phyloP scores from a whole-genome alignment of 192 early-diverging fungal species.

The Dimargaris cristalligena region DNA sequence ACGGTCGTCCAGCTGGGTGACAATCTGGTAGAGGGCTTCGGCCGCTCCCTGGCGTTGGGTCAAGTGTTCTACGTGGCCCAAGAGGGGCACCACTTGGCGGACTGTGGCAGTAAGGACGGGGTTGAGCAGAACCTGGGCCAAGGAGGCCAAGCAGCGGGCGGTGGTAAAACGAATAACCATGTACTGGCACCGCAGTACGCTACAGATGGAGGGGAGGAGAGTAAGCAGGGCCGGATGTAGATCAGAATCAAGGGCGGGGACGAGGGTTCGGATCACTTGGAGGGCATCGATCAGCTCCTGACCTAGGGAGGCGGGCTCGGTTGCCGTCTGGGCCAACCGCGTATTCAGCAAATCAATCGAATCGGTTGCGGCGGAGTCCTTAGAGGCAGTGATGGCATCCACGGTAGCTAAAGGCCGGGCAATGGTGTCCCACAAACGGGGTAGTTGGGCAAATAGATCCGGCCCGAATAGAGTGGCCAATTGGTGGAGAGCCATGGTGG shows the following conservation, averaged over 20 bases:
- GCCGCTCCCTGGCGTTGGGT: constrained; percentile 72
- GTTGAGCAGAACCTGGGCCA: constrained; percentile 47
- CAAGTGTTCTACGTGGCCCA: constrained; percentile 50
- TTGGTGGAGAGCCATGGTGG: constrained; percentile 13
- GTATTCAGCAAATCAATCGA: constrained; percentile 7
- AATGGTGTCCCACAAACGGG: constrained; percentile 26
- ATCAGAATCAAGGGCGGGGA: constrained; percentile 29
- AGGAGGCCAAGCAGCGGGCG: constrained; percentile 54
- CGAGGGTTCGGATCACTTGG: constrained; percentile 48
- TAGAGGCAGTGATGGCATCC: not conserved
- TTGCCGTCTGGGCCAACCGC: not conserved
- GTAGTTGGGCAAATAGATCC: constrained; percentile 15
- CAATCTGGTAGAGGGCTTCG: constrained; percentile 69
- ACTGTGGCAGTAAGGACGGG: constrained; percentile 67
- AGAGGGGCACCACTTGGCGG: constrained; percentile 52
- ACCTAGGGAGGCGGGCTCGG: constrained; percentile 13
- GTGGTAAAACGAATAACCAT: constrained; percentile 64
- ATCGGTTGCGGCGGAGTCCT: not conserved
- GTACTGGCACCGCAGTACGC: constrained; percentile 44
- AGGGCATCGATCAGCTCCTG: constrained; percentile 68
- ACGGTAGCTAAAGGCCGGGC: constrained; percentile 14
- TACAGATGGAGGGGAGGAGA: constrained; percentile 46
- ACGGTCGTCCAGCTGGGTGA: constrained; percentile 55
- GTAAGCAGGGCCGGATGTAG: constrained; percentile 34
- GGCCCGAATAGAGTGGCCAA: constrained; percentile 23